These are phyloP conservation scores for Phanerochaete sordida DNA, from an alignment of 768 basidiomycete genomes.

Conservation along the genomic window DNA sequence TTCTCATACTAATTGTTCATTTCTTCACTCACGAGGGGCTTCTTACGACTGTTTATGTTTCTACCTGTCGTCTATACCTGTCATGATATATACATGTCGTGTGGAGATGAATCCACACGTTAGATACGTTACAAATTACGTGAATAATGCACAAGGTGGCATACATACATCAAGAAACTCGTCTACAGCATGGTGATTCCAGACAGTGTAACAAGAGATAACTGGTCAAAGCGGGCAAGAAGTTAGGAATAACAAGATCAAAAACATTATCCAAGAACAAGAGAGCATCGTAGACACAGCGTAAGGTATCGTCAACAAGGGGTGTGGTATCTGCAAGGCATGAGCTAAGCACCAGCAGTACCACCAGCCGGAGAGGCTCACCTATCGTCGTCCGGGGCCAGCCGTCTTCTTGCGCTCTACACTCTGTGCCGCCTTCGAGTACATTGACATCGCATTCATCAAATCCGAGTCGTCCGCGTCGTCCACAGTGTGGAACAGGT, in stretches of 20 bases:
- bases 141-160: neutral
- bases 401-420: neutral
- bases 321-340: neutral
- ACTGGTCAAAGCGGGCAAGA: neutral
- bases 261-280: neutral
- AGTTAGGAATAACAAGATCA: neutral
- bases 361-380: neutral
- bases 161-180: neutral
- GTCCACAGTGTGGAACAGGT: neutral
- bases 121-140: neutral
- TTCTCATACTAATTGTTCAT: constrained; percentile 4
- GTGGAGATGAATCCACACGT: neutral
- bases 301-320: neutral
- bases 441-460: constrained; percentile 8
- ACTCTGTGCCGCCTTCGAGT: constrained; percentile 4
- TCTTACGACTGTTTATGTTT: neutral
- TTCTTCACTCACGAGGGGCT: neutral
- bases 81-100: neutral
- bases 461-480: constrained; percentile 1
- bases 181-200: neutral
- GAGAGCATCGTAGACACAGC: neutral
- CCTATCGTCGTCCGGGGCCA: neutral
- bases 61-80: neutral
- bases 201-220: neutral
- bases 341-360: neutral